phyloP scores from a whole-genome alignment of 1,139 yeast species.

The Taphrina flavorubra region DNA sequence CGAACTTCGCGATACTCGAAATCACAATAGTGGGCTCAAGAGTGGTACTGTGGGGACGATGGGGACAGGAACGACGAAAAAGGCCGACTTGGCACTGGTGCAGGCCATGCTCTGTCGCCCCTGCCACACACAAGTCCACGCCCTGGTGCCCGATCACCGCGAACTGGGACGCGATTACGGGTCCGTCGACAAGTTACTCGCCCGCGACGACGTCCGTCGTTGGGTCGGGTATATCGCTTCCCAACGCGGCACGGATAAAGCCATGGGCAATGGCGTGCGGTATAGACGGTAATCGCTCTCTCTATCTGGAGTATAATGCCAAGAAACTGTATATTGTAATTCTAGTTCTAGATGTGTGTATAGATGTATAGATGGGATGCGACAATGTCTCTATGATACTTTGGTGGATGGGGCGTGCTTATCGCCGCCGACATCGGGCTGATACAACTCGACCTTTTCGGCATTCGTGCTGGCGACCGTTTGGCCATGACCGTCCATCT shows the following conservation, averaged over 20 bases:
- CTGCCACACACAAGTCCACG: constrained; percentile 33
- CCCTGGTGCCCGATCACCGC: constrained; percentile 14
- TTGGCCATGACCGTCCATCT: no score
- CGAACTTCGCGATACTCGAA: no score
- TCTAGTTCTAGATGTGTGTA: background rate
- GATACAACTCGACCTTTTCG: constrained; percentile 5
- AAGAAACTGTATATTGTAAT: background rate
- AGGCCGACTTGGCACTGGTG: constrained; percentile 4
- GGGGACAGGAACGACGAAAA: background rate
- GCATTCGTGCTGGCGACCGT: background rate
- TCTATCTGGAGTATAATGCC: no score
- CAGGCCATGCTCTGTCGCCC: constrained; percentile 33
- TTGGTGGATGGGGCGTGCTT: constrained; percentile 1
- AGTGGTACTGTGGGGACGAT: no score
- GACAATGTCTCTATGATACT: background rate
- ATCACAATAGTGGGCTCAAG: no score
- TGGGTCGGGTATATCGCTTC: constrained; percentile 24
- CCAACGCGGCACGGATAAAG: constrained; percentile 21
- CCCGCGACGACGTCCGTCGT: constrained; percentile 17
- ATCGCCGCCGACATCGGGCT: constrained; percentile 24
- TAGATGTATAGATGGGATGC: background rate
- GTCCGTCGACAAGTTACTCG: constrained; percentile 17
- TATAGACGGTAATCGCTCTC: constrained; percentile 18
- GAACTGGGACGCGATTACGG: constrained; percentile 6
- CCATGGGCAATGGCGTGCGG: constrained; percentile 28